Evolutionary conservation across 768 basidiomycete genomes (phyloP).

Genomic region (Phanerodontia chrysosporium): DNA sequence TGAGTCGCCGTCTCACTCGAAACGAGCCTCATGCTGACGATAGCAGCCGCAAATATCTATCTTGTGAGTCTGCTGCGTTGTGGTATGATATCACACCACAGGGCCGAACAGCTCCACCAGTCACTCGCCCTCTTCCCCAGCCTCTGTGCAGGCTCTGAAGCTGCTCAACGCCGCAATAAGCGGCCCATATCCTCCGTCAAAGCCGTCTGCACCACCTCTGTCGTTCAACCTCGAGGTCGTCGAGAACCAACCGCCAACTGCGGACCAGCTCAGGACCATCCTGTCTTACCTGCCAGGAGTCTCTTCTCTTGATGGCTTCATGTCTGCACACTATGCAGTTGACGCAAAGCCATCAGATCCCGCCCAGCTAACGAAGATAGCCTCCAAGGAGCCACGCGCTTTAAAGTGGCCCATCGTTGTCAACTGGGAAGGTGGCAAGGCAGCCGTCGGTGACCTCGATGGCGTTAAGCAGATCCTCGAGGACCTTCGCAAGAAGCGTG

Average conservation of each 20-base stretch:
- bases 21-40: background rate
- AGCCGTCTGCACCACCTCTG: conserved; percentile 45
- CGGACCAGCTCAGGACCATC: conserved; percentile 67
- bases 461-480: conserved; percentile 69
- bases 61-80: conserved; percentile 40
- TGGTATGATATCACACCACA: background rate
- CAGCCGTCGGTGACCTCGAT: conserved; percentile 62
- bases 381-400: conserved; percentile 49
- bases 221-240: conserved; percentile 70
- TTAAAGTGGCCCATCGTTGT: conserved; percentile 81
- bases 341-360: conserved; percentile 36
- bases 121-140: conserved; percentile 53
- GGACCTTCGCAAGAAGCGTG: conserved; percentile 55
- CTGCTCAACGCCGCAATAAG: conserved; percentile 58
- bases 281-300: conserved; percentile 46
- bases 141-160: conserved; percentile 56
- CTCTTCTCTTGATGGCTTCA: conserved; percentile 34
- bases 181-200: conserved; percentile 54
- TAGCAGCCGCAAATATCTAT: conserved; percentile 57
- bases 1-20: background rate
- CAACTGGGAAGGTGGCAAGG: conserved; percentile 67
- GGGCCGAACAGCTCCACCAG: conserved; percentile 30
- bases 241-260: conserved; percentile 56
- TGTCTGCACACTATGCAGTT: conserved; percentile 60
- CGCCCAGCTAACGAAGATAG: conserved; percentile 46